A percentile compares a stretch with the other conserved stretches of the same genome.
phyloP scores from a whole-genome alignment of 352 stramenopile species.

The Sclerospora graminicola region DNA sequence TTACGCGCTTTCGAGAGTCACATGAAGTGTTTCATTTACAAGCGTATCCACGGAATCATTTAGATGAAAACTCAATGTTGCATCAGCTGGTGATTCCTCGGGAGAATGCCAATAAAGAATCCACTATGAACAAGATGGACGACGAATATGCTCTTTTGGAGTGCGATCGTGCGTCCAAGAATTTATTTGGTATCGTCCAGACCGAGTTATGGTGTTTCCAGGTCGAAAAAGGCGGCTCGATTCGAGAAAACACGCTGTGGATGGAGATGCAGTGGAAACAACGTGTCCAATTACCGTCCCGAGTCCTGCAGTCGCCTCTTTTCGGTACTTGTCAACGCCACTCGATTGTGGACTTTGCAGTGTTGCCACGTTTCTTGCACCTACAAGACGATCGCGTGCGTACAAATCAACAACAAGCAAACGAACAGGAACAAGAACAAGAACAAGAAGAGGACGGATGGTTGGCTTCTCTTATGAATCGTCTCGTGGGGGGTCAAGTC shows the following conservation, averaged over 20 bases:
- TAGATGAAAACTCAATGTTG: slow-evolving; percentile 56
- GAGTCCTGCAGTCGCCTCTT: slow-evolving; percentile 14
- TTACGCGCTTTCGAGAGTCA: slow-evolving; percentile 44
- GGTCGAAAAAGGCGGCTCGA: slow-evolving; percentile 26
- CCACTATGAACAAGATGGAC: slow-evolving; percentile 12
- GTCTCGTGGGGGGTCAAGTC: slow-evolving; percentile 51
- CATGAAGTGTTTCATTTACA: slow-evolving; percentile 49
- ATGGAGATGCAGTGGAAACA: slow-evolving; percentile 32
- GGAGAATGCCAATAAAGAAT: slow-evolving; percentile 12
- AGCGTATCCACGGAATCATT: slow-evolving; percentile 64
- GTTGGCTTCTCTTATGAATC: slow-evolving; percentile 48
- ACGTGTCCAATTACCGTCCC: slow-evolving; percentile 34
- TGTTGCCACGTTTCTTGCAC: slow-evolving; percentile 48
- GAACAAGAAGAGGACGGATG: slow-evolving; percentile 46
- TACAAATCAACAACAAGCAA: slow-evolving; percentile 23
- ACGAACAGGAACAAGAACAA: slow-evolving; percentile 25
- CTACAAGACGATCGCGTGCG: slow-evolving; percentile 31
- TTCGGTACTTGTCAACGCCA: slow-evolving; percentile 7
- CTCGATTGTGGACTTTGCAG: slow-evolving; percentile 31
- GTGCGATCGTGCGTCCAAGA: slow-evolving; percentile 31
- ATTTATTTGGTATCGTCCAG: slow-evolving; percentile 49
- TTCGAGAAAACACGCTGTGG: slow-evolving; percentile 32
- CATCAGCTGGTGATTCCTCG: slow-evolving; percentile 34
- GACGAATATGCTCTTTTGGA: slow-evolving; percentile 51
- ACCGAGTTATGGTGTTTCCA: slow-evolving; percentile 51